Conservation (phyloP, 352 stramenopile species). For the Phytophthora pistaciae region DNA sequence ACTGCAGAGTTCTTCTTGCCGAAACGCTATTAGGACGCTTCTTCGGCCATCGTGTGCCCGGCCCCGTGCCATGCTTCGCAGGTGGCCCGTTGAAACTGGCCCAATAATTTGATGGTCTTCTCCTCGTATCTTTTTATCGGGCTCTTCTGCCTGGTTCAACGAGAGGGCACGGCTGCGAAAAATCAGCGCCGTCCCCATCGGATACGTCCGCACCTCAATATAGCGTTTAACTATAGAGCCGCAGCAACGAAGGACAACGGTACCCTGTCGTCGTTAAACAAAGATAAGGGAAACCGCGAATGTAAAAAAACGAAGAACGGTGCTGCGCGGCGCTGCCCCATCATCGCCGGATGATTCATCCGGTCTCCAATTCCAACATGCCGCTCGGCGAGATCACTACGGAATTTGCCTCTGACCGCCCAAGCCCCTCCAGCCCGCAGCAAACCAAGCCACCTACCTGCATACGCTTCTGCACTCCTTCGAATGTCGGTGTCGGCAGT, state of each 20-base stretch:
- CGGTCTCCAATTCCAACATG: constrained; percentile 9
- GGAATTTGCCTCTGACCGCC: constrained; percentile 31
- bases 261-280: constrained; percentile 19
- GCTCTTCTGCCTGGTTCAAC: constrained; percentile 9
- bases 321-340: constrained; percentile 17
- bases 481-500: constrained; percentile 55
- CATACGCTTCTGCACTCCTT: constrained; percentile 3
- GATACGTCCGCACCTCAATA: constrained; percentile 14
- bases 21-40: neutral
- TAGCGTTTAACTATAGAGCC: too few relatives aligned
- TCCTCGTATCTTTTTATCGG: constrained; percentile 20
- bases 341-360: neutral
- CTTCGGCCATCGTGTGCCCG: too few relatives aligned
- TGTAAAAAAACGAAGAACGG: constrained; percentile 24
- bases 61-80: neutral
- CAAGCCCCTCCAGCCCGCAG: constrained; percentile 19
- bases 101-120: constrained; percentile 27
- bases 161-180: neutral
- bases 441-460: constrained; percentile 3
- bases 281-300: neutral
- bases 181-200: constrained; percentile 18
- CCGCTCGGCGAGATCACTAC: constrained; percentile 21
- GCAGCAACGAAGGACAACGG: neutral
- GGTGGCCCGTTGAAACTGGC: constrained; percentile 16
- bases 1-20: neutral